A percentile compares a stretch with the other conserved stretches of the same genome.
Conservation (phyloP, 2,329 filamentous ascomycete genomes). For the Exophiala aquamarina region DNA sequence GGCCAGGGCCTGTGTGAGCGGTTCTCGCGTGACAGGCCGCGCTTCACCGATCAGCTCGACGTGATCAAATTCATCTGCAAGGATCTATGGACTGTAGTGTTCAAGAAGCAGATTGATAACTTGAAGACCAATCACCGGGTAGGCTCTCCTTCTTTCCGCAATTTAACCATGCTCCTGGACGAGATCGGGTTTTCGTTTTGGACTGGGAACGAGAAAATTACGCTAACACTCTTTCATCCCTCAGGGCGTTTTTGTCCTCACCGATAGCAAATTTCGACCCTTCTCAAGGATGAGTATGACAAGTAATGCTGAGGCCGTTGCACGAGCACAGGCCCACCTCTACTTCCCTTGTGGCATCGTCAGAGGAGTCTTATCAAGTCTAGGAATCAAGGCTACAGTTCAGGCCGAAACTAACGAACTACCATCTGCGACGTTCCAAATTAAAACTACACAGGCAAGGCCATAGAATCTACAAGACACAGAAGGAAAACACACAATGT, state of each 20-base stretch:
- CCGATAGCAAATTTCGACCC: slow-evolving; percentile 87
- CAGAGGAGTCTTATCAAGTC: slow-evolving; percentile 82
- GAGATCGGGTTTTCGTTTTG: neutral
- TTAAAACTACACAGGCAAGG: slow-evolving; percentile 63
- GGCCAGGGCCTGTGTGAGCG: slow-evolving; percentile 89
- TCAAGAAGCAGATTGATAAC: slow-evolving; percentile 97
- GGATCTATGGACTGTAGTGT: slow-evolving; percentile 92
- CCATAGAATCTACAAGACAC: slow-evolving; percentile 4
- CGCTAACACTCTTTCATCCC: neutral
- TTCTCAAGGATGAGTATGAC: slow-evolving; percentile 88
- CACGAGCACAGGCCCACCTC: slow-evolving; percentile 72
- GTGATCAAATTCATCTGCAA: slow-evolving; percentile 99
- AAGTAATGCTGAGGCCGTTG: slow-evolving; percentile 68
- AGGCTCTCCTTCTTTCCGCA: slow-evolving; percentile 29
- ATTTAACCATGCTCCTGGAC: too few species aligned
- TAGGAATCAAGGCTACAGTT: slow-evolving; percentile 88
- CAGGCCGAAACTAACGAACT: slow-evolving; percentile 87
- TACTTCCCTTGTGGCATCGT: slow-evolving; percentile 96
- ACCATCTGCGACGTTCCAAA: slow-evolving; percentile 89
- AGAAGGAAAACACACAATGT: neutral
- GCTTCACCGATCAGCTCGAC: slow-evolving; percentile 88
- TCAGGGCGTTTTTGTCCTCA: slow-evolving; percentile 91
- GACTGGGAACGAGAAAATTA: neutral
- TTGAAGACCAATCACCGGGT: slow-evolving; percentile 96
- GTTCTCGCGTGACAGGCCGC: slow-evolving; percentile 66